Evolutionary conservation across 2,329 filamentous ascomycete species (phyloP), one percentile per base, ranked within the genome.

Genomic region (Arthrocladium fulminans): DNA sequence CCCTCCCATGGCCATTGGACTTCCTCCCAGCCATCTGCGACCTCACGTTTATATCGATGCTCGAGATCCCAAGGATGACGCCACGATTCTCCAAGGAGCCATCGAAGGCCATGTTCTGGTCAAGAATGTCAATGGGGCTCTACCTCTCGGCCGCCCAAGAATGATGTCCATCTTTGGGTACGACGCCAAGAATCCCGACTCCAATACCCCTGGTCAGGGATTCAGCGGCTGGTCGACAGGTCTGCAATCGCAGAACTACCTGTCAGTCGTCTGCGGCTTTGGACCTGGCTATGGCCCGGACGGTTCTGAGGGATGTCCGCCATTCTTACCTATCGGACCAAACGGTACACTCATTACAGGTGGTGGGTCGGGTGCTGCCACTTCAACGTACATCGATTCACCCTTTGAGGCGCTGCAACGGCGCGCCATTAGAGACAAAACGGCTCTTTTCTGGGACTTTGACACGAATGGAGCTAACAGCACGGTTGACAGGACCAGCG

Each of bases 151-250:
- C 9, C 81, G 84, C 53, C 70, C 69, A 9, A 73, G 68, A 51
- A 57, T 75, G 52, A 54, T 84, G 37, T 77, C 79, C 1, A 55
- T 83, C n/a, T 81, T 77, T 56, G 76, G 80, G 22, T 83, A 83
- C 59, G 80, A 80, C 63, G 73, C 20, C 57, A 13, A 48, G 27
- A 34, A 75, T 79, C 40, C 61, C 65, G 9, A 60, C 66, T 0
- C 60, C 4, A 44, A 25, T 24, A 44, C 10, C 20, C 22, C 22
- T 44, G 19, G n/a, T n/a, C 19, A 44, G 4, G 40, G 40, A 13
- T 44, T 44, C n/a, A 27, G 25, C 6, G 8, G 10, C 20, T 40
- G 37, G 37, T 40, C 37, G 12, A 6, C 20, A 40, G 20, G 37
- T 20, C 20, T 40, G 12, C 37, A 40, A 40, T 40, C 37, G 5